Base-by-base conservation (phyloP, 1,139 yeast species). In the Debaryomyces nepalensis region DNA sequence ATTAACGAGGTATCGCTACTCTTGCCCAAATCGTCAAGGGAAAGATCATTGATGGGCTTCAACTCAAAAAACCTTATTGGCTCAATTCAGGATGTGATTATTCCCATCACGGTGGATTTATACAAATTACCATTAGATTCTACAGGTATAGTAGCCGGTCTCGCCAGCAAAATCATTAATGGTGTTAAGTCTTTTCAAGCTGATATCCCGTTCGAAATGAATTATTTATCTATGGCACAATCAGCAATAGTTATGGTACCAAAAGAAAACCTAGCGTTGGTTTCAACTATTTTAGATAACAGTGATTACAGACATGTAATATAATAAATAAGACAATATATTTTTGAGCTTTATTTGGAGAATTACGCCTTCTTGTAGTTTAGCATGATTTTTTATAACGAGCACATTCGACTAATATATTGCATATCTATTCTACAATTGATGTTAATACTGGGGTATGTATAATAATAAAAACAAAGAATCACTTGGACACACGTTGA, bases 101-200 rank as follows among this genome's bases (percentile, higher is more conserved):
- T 76, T n/a, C 87, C 88, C 0, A 69, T 82, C 3, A 66, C 75
- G 1, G 73, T 82, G 29, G 84, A 82, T 53, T 70, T 82, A 44
- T 65, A 75, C n/a, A 62, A 62, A 21, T 59, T 82, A 26, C 87
- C 87, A 0, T 63, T 80, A 33, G 83, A 82, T 55, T 70, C 82
- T 5, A 81, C 84, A 6, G 88, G 88, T 38, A 81, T 83, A 42
- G 87, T 82, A 1, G 82, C 87, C 0, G 87, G 87, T 1, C 73
- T 83, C 23, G 86, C 88, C 0, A 67, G 79, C 41, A 69, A 66
- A 42, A 59, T 81, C 23, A 57, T 78, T 26, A 65, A 63, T 35
- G 72, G 72, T 3, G 54, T 66, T 33, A 54, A 53, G 22, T 38
- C 44, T 8, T 40, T 60, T 14, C 53, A 54, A 11, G 26, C 45